Base-by-base conservation (phyloP, 257 asterid species). In the Rauvolfia tetraphylla region DNA sequence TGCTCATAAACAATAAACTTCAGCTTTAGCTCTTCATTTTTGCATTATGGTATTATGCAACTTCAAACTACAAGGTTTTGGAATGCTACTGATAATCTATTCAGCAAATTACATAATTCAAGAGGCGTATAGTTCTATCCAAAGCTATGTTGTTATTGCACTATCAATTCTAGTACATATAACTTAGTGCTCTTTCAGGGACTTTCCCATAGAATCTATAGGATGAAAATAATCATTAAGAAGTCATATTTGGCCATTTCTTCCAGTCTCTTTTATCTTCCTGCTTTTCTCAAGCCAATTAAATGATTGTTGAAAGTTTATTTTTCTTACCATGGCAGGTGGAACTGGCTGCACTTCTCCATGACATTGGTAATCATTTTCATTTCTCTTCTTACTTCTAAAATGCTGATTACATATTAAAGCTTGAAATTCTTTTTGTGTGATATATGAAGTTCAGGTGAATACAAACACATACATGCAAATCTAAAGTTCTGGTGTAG, bases 331-430 rank as follows among this genome's bases (percentile, higher is more conserved):
- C 79, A 76, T 73, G 65, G 69, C 90, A 94, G 98, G 97, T 95
- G 83, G 96, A 92, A 86, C 86, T 95, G 82, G 97, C 98, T 76
- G 98, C 98, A 56, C 96, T 95, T 85, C 91, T 95, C 65, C 98
- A 92, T 76, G 98, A 95, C 83, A 88, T 91, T 79, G 98, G 97
- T 93, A 81, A 83, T 76, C 57, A 27, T 71, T 12, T 51, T 31
- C 6, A 73, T 74, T 74, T 56, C 76, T 71, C 54, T 66, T 62
- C 0, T 57, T 63, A 2, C 54, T 68, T 63, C 54, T 62, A 62
- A 57, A 62, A 5, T 73, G 63, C 53, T 65, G 31, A 41, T n/a
- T 63, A 14, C 54, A 62, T 63, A 41, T 71, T 76, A n/a, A 66
- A 22, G 7, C 15, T 56, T 36, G 75, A 74, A 44, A 66, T 42